phyloP scores from a whole-genome alignment of 169 alveolate species.

The Plasmodium ovale region DNA sequence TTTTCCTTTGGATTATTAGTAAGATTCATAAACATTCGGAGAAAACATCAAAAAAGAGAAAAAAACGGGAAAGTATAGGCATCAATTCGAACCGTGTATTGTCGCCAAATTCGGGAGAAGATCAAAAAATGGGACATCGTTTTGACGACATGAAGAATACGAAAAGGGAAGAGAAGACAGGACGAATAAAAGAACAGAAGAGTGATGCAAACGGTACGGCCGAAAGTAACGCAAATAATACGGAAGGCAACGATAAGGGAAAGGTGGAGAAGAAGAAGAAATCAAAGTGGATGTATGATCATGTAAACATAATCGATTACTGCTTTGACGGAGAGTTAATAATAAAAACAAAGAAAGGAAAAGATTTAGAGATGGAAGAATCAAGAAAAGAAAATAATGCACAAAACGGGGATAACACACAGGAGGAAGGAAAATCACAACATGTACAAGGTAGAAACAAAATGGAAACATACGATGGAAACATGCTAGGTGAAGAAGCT shows the following conservation, averaged over 20 bases:
- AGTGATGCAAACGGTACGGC: background rate
- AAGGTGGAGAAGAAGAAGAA: conserved; percentile 18
- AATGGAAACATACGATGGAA: background rate
- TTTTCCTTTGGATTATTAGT: conserved; percentile 94
- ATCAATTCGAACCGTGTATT: too few relatives aligned
- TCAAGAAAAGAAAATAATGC: conserved; percentile 42
- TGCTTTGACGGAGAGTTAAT: conserved; percentile 74
- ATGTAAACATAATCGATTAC: conserved; percentile 51
- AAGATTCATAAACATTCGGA: conserved; percentile 83
- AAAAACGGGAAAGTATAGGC: too few relatives aligned
- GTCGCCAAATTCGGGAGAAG: background rate
- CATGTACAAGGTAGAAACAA: background rate
- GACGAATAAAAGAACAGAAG: background rate
- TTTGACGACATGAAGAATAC: too few relatives aligned
- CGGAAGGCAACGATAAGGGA: background rate
- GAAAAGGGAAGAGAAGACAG: background rate
- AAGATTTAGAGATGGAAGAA: background rate
- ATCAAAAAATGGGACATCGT: background rate
- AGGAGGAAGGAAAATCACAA: background rate
- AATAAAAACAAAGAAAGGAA: conserved; percentile 56
- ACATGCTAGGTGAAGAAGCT: background rate
- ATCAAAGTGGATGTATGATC: conserved; percentile 43
- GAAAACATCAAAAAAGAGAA: conserved; percentile 8
- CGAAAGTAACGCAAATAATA: background rate
- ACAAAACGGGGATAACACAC: background rate